These are phyloP conservation scores for Nicotiana tabacum DNA, from an alignment of 257 asterid genomes.

Conservation along the genomic window DNA sequence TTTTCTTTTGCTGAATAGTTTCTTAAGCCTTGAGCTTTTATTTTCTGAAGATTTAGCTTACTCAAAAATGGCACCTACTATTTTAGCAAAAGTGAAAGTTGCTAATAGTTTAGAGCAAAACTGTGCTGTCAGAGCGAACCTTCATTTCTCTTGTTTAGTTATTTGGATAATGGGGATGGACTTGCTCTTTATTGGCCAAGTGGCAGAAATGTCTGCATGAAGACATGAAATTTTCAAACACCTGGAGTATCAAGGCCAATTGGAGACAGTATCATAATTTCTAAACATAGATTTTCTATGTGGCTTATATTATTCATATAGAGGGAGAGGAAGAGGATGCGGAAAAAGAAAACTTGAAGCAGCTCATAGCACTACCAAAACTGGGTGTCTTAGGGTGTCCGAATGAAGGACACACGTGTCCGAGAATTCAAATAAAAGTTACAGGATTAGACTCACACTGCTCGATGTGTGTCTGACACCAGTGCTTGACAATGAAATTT, in stretches of 20 bases:
- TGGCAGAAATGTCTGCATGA: not conserved
- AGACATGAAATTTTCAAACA: not conserved
- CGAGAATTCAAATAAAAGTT: not conserved
- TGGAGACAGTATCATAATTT: not conserved
- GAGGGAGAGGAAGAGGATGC: not conserved
- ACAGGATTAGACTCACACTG: not conserved
- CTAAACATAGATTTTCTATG: not conserved
- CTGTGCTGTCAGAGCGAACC: not conserved
- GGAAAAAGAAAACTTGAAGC: not conserved
- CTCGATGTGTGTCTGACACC: not conserved
- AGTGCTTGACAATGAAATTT: not conserved
- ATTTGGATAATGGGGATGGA: not conserved
- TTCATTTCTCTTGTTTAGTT: not conserved
- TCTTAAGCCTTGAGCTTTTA: not conserved
- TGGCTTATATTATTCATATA: constrained; percentile 4
- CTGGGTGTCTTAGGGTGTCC: not conserved
- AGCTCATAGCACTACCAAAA: not conserved
- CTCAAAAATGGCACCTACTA: not conserved
- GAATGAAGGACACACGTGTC: not conserved
- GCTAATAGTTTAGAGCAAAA: not conserved
- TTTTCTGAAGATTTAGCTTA: not conserved
- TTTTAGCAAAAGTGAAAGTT: not conserved
- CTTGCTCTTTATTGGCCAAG: not conserved
- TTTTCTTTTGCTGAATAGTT: not conserved
- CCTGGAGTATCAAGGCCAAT: not conserved